Base-by-base conservation (phyloP, 2,329 filamentous ascomycete species). In the Cladosporium sp. region DNA sequence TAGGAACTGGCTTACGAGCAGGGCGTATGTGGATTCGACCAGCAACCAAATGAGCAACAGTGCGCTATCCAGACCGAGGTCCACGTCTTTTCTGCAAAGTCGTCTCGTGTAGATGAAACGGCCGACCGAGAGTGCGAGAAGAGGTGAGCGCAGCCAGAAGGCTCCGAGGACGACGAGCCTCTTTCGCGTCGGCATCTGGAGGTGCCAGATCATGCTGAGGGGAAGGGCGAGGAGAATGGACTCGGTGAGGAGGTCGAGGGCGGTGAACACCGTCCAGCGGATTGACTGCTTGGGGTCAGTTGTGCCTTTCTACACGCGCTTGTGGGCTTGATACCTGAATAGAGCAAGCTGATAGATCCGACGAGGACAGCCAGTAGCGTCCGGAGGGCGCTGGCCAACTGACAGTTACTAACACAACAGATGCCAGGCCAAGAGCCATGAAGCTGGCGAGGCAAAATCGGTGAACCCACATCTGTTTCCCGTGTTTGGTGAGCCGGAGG, bases 231-330 rank as follows among this genome's bases (percentile, higher is more conserved):
- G 55, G 13, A 71, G 55, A 2, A 65, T 11, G 6, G 63, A 22
- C 54, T 71, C 68, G 9, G 67, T 70, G 6, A 66, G 46, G 40
- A 71, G 59, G 53, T 75, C 71, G 18, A 74, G 63, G 0, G 60
- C 67, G 6, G 70, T 70, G 49, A 72, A 64, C 2, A 64, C 57
- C 54, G 67, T 65, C 72, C 66, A 73, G 34, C 68, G 61, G 8
- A 52, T 38, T 45, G 40, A 56, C 64, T 67, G 48, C 16, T 4
- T 5, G 5, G 14, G 28, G 49, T 46, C 14, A 52, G 49, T 31
- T 28, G 1, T 38, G 13, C 4, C 8, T 1, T 31, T 37, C 44
- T 19, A 4, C 14, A 32, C n/a, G 4, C 11, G 11, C 10, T 28
- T 31, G 32, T 5, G 16, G 18, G 13, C 16, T 3, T 38, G 16